These are phyloP conservation scores for Eremothecium coryli DNA, from an alignment of 1,139 yeast genomes.

Conservation along the genomic window DNA sequence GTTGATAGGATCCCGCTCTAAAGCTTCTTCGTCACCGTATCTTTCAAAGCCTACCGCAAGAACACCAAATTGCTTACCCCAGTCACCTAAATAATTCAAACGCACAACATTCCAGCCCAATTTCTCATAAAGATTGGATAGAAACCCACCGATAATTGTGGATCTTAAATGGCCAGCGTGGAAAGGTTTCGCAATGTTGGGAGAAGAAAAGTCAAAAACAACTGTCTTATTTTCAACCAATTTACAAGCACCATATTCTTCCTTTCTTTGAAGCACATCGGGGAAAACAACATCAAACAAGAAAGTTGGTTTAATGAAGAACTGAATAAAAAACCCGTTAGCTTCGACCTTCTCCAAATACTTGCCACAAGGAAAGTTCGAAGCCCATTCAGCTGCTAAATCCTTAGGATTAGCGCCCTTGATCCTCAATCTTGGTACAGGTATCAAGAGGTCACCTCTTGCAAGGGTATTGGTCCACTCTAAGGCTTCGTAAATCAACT, in stretches of 20 bases:
- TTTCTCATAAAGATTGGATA: slow-evolving; percentile 80
- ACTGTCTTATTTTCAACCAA: slow-evolving; percentile 67
- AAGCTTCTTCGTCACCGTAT: slow-evolving; percentile 71
- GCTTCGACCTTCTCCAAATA: slow-evolving; percentile 64
- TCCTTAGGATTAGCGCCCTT: slow-evolving; percentile 81
- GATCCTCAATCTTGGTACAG: slow-evolving; percentile 85
- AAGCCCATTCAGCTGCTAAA: slow-evolving; percentile 78
- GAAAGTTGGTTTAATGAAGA: slow-evolving; percentile 61
- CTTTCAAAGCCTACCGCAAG: slow-evolving; percentile 85
- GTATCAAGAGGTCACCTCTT: slow-evolving; percentile 87
- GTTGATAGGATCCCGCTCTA: slow-evolving; percentile 76
- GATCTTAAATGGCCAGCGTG: slow-evolving; percentile 99
- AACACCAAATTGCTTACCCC: slow-evolving; percentile 98
- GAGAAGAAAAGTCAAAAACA: slow-evolving; percentile 87
- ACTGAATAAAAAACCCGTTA: slow-evolving; percentile 88
- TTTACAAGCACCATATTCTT: slow-evolving; percentile 64
- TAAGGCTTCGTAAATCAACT: slow-evolving; percentile 70
- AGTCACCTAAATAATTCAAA: slow-evolving; percentile 93
- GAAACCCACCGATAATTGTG: slow-evolving; percentile 96
- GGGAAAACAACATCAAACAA: slow-evolving; percentile 62
- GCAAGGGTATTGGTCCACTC: slow-evolving; percentile 82
- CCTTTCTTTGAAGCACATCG: slow-evolving; percentile 54
- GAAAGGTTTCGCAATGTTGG: slow-evolving; percentile 98
- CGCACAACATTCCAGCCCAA: slow-evolving; percentile 86
- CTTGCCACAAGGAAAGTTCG: slow-evolving; percentile 54